Evolutionary conservation across 257 asterid genomes (phyloP).

Genomic region (Ajuga chamaepitys): DNA sequence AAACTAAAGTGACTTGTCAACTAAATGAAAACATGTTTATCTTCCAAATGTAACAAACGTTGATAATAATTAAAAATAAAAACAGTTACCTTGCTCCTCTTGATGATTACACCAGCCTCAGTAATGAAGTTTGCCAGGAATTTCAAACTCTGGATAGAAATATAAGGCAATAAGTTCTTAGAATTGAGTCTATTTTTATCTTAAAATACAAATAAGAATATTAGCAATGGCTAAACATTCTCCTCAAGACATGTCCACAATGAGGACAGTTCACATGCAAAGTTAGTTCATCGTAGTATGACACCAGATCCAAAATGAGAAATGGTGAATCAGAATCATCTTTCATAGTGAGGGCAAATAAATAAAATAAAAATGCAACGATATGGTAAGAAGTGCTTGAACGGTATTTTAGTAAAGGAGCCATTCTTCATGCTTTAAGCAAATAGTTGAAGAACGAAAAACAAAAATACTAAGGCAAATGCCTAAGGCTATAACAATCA

Average conservation of each 20-base stretch:
- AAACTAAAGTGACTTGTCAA: too few relatives aligned
- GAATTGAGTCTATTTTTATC: background rate
- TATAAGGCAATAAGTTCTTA: background rate
- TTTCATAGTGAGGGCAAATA: too few relatives aligned
- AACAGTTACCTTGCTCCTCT: constrained; percentile 73
- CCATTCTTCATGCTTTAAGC: background rate
- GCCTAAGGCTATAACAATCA: background rate
- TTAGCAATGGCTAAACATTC: background rate
- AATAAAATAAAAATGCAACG: background rate
- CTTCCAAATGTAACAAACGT: too few relatives aligned
- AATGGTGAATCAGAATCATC: background rate
- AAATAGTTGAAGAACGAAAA: background rate
- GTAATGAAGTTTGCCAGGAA: constrained; percentile 86
- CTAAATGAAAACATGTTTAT: too few relatives aligned
- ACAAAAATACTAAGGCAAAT: background rate
- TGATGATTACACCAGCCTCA: constrained; percentile 74
- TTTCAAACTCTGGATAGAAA: constrained; percentile 61
- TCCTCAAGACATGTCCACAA: background rate
- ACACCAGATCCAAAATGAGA: background rate
- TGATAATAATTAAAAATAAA: too few relatives aligned
- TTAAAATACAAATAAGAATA: background rate
- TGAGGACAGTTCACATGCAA: background rate
- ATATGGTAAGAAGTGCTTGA: background rate
- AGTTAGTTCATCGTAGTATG: too few relatives aligned
- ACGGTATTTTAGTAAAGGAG: background rate